Evolutionary conservation across 1,139 yeast species (phyloP), one percentile per base, ranked within the genome.

Genomic region (Casaregolazyma suthepensis): DNA sequence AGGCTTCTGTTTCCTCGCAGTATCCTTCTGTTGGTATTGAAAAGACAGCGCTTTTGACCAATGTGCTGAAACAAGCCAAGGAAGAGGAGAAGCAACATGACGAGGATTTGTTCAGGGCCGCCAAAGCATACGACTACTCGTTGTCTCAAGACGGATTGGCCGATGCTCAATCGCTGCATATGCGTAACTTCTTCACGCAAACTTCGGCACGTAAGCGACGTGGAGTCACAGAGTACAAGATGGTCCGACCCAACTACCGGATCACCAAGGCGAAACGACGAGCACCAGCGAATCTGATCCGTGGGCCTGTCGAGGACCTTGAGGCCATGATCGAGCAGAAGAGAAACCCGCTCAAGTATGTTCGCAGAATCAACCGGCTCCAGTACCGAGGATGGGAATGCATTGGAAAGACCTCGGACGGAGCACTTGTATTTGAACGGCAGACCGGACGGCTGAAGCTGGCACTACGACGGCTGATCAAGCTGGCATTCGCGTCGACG

Each of bases 71-170:
- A 52, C 68, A 70, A 10, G 78, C 82, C 1, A 77, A 77, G 54
- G 65, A 66, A 22, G 70, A 72, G 37, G 71, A 68, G 48, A 74
- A 74, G 26, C 52, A 61, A 19, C 72, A 71, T 15, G 76, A 75
- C 35, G 80, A 79, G 54, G 73, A 72, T 43, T 63, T 71, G 50
- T 78, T 79, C 61, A 73, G 82, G 46, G 78, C 77, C 52, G 64
- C 73, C 42, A 74, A 75, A 49, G 83, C 86, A 0, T 80, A 70
- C 60, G 85, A 81, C 52, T 80, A 83, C 80, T 72, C 78, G 51
- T 69, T 63, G 44, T 69, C 71, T 45, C 54, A 56, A 59, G 58
- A 64, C 58, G 59, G 63, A 17, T 63, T 67, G 17, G 57, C 56
- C 12, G 62, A 71, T 19, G 74, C 79, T 6, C 67, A 78, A 37